phyloP scores from a whole-genome alignment of 129 eudicot genomes.

The Lactuca sativa region DNA sequence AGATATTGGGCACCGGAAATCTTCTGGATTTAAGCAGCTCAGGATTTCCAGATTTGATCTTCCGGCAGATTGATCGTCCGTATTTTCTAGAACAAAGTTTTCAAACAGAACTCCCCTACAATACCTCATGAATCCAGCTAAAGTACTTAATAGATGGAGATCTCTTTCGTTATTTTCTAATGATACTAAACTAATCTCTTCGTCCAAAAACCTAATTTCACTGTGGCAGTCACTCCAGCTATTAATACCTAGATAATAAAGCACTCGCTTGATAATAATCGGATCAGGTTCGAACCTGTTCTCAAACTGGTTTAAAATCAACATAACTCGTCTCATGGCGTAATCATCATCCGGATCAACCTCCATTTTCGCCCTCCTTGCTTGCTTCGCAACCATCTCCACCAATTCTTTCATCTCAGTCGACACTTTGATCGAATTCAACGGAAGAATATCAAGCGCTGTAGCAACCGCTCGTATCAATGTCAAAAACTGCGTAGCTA shows the following conservation, averaged over 20 bases:
- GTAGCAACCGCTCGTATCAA: slow-evolving; percentile 49
- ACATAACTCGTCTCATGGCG: slow-evolving; percentile 47
- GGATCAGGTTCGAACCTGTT: slow-evolving; percentile 65
- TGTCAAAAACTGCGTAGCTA: slow-evolving; percentile 49
- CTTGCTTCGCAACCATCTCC: slow-evolving; percentile 61
- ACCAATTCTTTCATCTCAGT: slow-evolving; percentile 58
- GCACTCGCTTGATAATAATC: slow-evolving; percentile 44
- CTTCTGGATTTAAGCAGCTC: slow-evolving; percentile 60
- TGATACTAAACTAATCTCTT: slow-evolving; percentile 40
- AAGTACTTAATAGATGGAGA: slow-evolving; percentile 48
- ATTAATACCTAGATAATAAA: slow-evolving; percentile 46
- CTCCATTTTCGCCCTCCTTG: slow-evolving; percentile 48
- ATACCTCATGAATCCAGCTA: slow-evolving; percentile 68
- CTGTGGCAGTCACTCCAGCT: slow-evolving; percentile 67
- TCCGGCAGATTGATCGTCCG: slow-evolving; percentile 28
- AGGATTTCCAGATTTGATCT: slow-evolving; percentile 36
- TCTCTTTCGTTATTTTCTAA: slow-evolving; percentile 45
- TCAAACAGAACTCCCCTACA: slow-evolving; percentile 75
- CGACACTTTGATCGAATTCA: slow-evolving; percentile 35
- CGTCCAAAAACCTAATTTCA: slow-evolving; percentile 67
- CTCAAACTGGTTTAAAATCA: slow-evolving; percentile 68
- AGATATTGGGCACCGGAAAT: slow-evolving; percentile 86
- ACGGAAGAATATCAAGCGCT: slow-evolving; percentile 68
- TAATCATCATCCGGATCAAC: slow-evolving; percentile 52
- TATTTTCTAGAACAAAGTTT: slow-evolving; percentile 10